A percentile compares a stretch with the other conserved stretches of the same genome.
Conservation (phyloP, 192 early-diverging fungal species). For the Gryganskiella cystojenkinii region DNA sequence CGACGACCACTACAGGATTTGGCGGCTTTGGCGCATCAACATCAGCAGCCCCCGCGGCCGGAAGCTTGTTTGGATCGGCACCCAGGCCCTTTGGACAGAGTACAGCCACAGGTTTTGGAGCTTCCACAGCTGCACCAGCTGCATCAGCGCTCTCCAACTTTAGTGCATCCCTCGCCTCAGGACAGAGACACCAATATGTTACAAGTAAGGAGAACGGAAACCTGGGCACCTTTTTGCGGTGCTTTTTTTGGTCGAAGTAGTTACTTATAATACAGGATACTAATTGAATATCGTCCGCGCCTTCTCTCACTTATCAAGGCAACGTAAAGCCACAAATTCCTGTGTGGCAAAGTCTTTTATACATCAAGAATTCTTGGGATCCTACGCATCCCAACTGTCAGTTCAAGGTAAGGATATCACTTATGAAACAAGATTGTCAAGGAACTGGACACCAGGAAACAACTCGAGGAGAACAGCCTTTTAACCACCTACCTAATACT, state of each 20-base stretch:
- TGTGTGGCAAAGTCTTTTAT: conserved; percentile 70
- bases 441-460: too few relatives aligned
- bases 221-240: too few relatives aligned
- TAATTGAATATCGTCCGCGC: too few relatives aligned
- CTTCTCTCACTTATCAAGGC: too few relatives aligned
- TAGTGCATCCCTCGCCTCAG: conserved; percentile 47
- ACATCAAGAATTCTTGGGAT: conserved; percentile 82
- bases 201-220: conserved; percentile 25
- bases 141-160: conserved; percentile 31
- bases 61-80: conserved; percentile 31
- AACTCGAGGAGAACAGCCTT: too few relatives aligned
- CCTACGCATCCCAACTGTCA: conserved; percentile 79
- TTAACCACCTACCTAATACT: neutral
- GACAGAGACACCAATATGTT: conserved; percentile 57
- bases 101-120: conserved; percentile 11
- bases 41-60: conserved; percentile 18
- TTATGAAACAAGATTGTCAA: too few relatives aligned
- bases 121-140: conserved; percentile 34
- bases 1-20: conserved; percentile 23
- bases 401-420: conserved; percentile 82
- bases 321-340: conserved; percentile 48
- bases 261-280: too few relatives aligned
- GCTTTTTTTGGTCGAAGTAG: too few relatives aligned
- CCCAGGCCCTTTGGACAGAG: conserved; percentile 36
- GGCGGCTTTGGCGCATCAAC: conserved; percentile 34